Conservation (phyloP, 148 eudicot genomes). For the Dianthus caryophyllus region DNA sequence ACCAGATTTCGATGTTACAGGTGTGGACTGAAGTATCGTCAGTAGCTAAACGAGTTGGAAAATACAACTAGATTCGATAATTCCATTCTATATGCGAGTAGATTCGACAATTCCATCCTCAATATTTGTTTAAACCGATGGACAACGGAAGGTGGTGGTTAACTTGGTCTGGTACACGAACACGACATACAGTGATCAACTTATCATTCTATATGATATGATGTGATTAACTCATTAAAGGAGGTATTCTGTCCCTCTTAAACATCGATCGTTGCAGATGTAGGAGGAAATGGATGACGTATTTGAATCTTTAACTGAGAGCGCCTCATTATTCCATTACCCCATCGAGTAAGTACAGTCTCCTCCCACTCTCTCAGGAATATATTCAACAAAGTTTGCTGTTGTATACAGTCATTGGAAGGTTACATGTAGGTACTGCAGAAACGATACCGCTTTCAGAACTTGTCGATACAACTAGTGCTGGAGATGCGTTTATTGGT, state of each 20-base stretch:
- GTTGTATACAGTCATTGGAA: constrained; percentile 45
- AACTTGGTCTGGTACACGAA: no score
- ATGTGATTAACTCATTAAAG: no score
- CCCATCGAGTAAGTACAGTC: constrained; percentile 51
- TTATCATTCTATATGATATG: not conserved
- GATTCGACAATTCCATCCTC: no score
- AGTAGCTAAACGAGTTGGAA: no score
- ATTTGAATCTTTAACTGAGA: constrained; percentile 47
- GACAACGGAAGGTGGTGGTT: no score
- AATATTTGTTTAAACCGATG: no score
- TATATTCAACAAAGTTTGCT: not conserved
- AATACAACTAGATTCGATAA: no score
- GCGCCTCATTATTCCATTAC: constrained; percentile 26
- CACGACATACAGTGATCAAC: no score
- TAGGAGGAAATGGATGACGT: constrained; percentile 58
- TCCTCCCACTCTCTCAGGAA: constrained; percentile 11
- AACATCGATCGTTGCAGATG: constrained; percentile 26
- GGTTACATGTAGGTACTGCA: constrained; percentile 79
- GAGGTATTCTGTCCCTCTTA: no score
- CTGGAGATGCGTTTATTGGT: constrained; percentile 93
- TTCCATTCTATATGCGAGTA: no score
- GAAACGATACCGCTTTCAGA: constrained; percentile 78
- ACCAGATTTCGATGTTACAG: constrained; percentile 34
- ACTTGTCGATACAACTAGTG: constrained; percentile 90
- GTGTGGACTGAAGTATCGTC: constrained; percentile 80